Base-by-base conservation (phyloP, 495 filamentous ascomycete genomes). In the Neurospora hispaniola region DNA sequence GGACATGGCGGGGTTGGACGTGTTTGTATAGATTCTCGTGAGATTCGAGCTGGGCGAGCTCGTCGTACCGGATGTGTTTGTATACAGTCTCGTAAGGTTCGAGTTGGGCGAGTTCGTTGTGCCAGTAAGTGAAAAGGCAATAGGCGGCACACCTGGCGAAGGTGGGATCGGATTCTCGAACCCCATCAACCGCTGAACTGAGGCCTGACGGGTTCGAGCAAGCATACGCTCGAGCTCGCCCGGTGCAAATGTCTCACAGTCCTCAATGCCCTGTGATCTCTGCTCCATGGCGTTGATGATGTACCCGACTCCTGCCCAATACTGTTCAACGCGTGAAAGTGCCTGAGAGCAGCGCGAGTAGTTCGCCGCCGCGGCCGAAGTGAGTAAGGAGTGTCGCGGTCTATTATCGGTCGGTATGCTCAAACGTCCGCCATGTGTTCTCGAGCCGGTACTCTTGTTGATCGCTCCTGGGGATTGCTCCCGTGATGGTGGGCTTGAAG, bases 301-400 rank as follows among this genome's bases (percentile, higher is more conserved):
- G 79, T 96, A 96, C 70, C 89, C 88, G n/a, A 92, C 90, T 2
- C 93, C 93, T 71, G 90, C 90, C 93, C 93, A 96, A 78, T 94
- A 94, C 3, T 87, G 84, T 71, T 94, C 89, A 41, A 95, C 82
- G 69, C 91, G 88, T 75, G 92, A 88, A 23, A 96, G 78, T 3
- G 92, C 91, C 77, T 93, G 92, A 75, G 94, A 93, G 76, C 93
- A 96, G 14, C 88, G 85, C 72, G 94, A 90, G 75, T 94, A 96
- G 73, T 94, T 92, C 74, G 92, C 88, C 70, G 89, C 92, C 8
- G 92, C 92, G 14, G 90, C 90, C 23, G 89, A 89, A 0, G 91
- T 92, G 2, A 95, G 85, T 1, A 94, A 82, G 14, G 89, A 89
- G 74, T 94, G 91, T 75, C 91, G 92, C 39, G 87, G 86, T 5